Evolutionary conservation across 306 rosid genomes (phyloP), one percentile per base, ranked within the genome.

Genomic region (Adenanthera pavonina): DNA sequence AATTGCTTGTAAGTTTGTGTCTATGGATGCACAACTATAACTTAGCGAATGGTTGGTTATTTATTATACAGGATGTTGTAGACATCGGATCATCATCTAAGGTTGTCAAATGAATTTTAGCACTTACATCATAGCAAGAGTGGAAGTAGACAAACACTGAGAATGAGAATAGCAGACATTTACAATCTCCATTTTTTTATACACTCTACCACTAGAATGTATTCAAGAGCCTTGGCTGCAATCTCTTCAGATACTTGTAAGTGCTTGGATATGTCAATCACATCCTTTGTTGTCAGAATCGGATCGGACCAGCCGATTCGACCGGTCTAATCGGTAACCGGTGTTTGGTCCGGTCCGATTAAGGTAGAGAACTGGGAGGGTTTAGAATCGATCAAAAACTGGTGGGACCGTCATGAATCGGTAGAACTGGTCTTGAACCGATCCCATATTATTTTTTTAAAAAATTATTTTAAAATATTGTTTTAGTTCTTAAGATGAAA

Each of bases 91-190:
- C 98, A 1, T 90, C 79, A 56, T 87, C 84, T 47, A 95, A 88
- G 86, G 90, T 93, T 72, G 99, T 92, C 48, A 96, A 95, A 75
- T 95, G 99, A 78, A 83, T 95, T 79, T 89, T 95, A 83, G 85
- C 90, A 3, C 93, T 95, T 74, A 92, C 87, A 88, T 88, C 86
- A 61, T 87, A 86, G 84, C 87, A 90, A 60, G 97, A 92, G 88
- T 84, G 78, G 78, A 93, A 95, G 87, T 81, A 85, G 80, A 86
- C 47, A 78, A 84, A 68, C 80, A 72, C 77, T 54, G 89, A 79
- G 69, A 93, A 81, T 83, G 93, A 91, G 62, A 79, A 66, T 84
- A 62, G 40, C 79, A 92, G 83, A 78, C 83, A 56, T 76, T 36
- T 80, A 43, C 93, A 89, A 82, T 95, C 99, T 77, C 99, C 98